Percentiles rank a stretch among this genome's conserved stretches.
Evolutionary conservation across 2,329 filamentous ascomycete genomes (phyloP).

Genomic region (Colletotrichum limetticola): DNA sequence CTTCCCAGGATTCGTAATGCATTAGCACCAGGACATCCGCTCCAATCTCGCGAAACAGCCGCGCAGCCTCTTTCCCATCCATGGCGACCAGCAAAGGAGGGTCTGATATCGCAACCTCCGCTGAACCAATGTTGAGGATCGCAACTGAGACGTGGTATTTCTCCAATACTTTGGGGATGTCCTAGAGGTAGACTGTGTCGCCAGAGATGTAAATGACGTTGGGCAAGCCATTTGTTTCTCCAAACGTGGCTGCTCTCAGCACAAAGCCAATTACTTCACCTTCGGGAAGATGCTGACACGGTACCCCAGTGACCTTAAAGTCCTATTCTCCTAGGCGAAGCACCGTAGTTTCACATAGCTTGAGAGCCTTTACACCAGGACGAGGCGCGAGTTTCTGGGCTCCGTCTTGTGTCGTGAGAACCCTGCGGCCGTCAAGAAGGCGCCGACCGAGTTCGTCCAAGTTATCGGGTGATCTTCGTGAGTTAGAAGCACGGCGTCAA

Average conservation of each 20-base stretch:
- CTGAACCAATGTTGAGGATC: conserved; percentile 54
- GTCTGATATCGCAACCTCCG: conserved; percentile 42
- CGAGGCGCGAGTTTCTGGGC: conserved; percentile 54
- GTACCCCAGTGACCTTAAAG: conserved; percentile 54
- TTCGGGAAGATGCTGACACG: conserved; percentile 54
- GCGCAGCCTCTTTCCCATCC: conserved; percentile 53
- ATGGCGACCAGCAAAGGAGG: conserved; percentile 47
- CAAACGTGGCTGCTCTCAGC: conserved; percentile 49
- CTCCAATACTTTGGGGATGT: conserved; percentile 47
- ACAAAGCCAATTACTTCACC: conserved; percentile 59
- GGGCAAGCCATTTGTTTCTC: conserved; percentile 47
- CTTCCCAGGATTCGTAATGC: conserved; percentile 57
- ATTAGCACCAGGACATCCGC: conserved; percentile 56
- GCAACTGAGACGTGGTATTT: conserved; percentile 50
- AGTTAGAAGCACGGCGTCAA: conserved; percentile 60
- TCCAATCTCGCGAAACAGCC: conserved; percentile 49
- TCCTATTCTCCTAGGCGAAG: conserved; percentile 42
- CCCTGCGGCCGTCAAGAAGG: conserved; percentile 55
- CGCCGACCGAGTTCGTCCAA: conserved; percentile 56
- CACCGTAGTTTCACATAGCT: conserved; percentile 48
- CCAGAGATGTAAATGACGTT: conserved; percentile 62
- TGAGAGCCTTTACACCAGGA: conserved; percentile 51
- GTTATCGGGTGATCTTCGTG: conserved; percentile 64
- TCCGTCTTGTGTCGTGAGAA: conserved; percentile 57
- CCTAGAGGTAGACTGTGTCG: conserved; percentile 58